Base-by-base conservation (phyloP, 768 basidiomycete species). In the Mycena epipterygia region DNA sequence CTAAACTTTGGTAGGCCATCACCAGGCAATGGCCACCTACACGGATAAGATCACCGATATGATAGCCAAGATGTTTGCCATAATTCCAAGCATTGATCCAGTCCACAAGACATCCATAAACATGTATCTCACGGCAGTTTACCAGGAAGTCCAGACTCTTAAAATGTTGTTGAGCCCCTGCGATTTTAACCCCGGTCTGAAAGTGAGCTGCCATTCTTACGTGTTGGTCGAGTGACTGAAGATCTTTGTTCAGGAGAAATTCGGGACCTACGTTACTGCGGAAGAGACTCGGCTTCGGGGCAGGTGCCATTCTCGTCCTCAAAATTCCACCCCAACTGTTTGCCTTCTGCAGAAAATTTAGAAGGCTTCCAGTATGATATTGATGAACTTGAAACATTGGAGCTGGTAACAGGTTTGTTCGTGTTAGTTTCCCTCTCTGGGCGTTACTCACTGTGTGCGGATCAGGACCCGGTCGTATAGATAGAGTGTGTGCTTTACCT, bases 381-480 rank as follows among this genome's bases (percentile, higher is more conserved):
- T 23, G 72, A 73, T 27, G 58, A 39, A 9, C 11, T 49, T 3
- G 67, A 53, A 19, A 73, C 72, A 4, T 37, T 73, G 9, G 35
- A 42, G 25, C 58, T 73, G 8, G 52, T 73, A 12, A 73, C 60
- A 46, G 71, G 71, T 51, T n/a, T 14, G 66, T n/a, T n/a, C n/a
- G n/a, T n/a, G n/a, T n/a, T n/a, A n/a, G n/a, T n/a, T n/a, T n/a
- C n/a, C n/a, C n/a, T n/a, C n/a, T n/a, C n/a, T n/a, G n/a, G n/a
- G n/a, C n/a, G n/a, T n/a, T n/a, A n/a, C n/a, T n/a, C n/a, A n/a
- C n/a, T n/a, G n/a, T n/a, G n/a, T n/a, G n/a, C n/a, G n/a, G n/a
- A n/a, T n/a, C n/a, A n/a, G n/a, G n/a, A n/a, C n/a, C n/a, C n/a
- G 71, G 71, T 41, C 67, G 71, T 17, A 73, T 73, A 8, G 71